A percentile compares a stretch with the other conserved stretches of the same genome.
Conservation (phyloP, 768 basidiomycete genomes). For the Mycena polygramma region DNA sequence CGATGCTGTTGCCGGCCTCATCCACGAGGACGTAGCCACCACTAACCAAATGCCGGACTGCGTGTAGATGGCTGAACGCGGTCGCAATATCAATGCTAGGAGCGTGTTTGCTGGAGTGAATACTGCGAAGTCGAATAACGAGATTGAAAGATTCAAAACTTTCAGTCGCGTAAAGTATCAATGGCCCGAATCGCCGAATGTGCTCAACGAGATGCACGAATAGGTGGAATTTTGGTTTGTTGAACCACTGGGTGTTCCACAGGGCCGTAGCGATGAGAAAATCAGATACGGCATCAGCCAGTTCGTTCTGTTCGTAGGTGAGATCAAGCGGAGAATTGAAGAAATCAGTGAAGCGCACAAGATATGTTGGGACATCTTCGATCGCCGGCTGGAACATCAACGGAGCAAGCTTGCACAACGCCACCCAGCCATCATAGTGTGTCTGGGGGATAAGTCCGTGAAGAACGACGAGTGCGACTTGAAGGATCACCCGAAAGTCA, state of each 20-base stretch:
- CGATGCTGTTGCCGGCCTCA: neutral
- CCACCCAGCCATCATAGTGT: slow-evolving; percentile 38
- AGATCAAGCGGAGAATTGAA: too few relatives aligned
- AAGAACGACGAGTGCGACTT: slow-evolving; percentile 10
- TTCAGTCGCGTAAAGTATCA: slow-evolving; percentile 46
- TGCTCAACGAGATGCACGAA: slow-evolving; percentile 41
- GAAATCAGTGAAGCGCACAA: neutral
- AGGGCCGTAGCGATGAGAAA: slow-evolving; percentile 34
- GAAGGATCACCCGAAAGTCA: slow-evolving; percentile 31
- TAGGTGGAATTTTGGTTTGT: slow-evolving; percentile 48
- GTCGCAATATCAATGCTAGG: slow-evolving; percentile 44
- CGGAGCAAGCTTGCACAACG: slow-evolving; percentile 35
- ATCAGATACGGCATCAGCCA: neutral
- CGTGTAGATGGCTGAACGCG: slow-evolving; percentile 13
- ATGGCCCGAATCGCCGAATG: slow-evolving; percentile 46
- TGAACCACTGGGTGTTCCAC: slow-evolving; percentile 36
- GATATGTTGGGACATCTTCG: slow-evolving; percentile 21
- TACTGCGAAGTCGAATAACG: slow-evolving; percentile 39
- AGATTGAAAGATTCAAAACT: slow-evolving; percentile 47
- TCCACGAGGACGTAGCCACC: slow-evolving; percentile 31
- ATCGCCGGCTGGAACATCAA: slow-evolving; percentile 43
- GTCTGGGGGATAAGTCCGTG: slow-evolving; percentile 13
- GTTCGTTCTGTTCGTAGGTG: neutral
- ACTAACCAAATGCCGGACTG: slow-evolving; percentile 24
- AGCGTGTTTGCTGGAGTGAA: slow-evolving; percentile 45